A percentile compares a stretch with the other conserved stretches of the same genome.
phyloP scores from a whole-genome alignment of 1,284 basidiomycete species.

The Earliella scabrosa region DNA sequence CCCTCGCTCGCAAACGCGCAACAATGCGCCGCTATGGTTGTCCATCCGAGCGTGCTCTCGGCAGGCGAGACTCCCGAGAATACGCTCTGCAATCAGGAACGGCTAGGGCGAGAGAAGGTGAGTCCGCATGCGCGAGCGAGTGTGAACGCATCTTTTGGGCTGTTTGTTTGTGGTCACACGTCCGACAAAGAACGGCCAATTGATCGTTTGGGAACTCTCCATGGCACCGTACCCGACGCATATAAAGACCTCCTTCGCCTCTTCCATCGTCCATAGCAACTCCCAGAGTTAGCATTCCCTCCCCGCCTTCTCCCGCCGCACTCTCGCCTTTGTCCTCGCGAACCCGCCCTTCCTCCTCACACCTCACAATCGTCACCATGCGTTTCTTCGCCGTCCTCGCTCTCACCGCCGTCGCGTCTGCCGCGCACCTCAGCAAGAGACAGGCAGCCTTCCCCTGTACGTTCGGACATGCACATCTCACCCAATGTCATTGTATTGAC shows the following conservation, averaged over 20 bases:
- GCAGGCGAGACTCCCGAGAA: background rate
- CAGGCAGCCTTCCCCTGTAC: slow-evolving; percentile 43
- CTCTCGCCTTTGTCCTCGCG: slow-evolving; percentile 24
- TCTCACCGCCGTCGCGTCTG: slow-evolving; percentile 42
- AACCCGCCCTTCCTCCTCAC: slow-evolving; percentile 23
- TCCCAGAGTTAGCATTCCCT: slow-evolving; percentile 24
- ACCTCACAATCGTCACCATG: slow-evolving; percentile 45
- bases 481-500: too few species aligned
- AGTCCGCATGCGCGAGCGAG: slow-evolving; percentile 10
- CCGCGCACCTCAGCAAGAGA: slow-evolving; percentile 36
- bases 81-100: slow-evolving; percentile 20
- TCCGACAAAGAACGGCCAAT: slow-evolving; percentile 14
- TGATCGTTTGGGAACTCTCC: slow-evolving; percentile 12
- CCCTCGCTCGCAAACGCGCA: background rate
- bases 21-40: background rate
- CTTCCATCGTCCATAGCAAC: slow-evolving; percentile 24
- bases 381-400: slow-evolving; percentile 53
- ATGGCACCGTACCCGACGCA: background rate
- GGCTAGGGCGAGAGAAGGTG: slow-evolving; percentile 17
- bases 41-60: background rate
- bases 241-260: slow-evolving; percentile 22
- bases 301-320: slow-evolving; percentile 15
- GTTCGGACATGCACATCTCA: slow-evolving; percentile 17
- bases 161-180: slow-evolving; percentile 19
- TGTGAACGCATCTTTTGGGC: slow-evolving; percentile 11